phyloP scores from a whole-genome alignment of 2,329 filamentous ascomycete species.

The Pyrenophora seminiperda region DNA sequence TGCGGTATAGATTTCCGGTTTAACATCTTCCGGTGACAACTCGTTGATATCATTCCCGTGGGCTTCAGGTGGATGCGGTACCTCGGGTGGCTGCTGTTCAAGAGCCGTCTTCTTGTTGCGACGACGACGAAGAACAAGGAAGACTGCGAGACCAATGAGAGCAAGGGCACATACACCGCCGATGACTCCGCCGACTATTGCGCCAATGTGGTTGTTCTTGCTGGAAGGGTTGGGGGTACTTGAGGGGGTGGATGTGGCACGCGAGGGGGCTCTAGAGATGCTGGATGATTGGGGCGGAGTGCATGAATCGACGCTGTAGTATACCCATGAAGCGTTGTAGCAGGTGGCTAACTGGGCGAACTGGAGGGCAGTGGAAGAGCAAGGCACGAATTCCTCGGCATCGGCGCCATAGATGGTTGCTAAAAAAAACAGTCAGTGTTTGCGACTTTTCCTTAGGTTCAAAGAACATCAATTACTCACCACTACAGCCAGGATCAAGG shows the following conservation, averaged over 20 bases:
- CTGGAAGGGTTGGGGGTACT: not conserved
- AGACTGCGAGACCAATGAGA: not conserved
- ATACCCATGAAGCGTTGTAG: constrained; percentile 10
- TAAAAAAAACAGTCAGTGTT: not conserved
- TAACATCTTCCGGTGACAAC: not conserved
- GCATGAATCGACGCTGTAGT: constrained; percentile 9
- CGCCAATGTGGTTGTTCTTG: constrained; percentile 1
- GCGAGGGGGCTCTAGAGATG: not conserved
- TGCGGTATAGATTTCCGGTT: not conserved
- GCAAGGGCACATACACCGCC: constrained; percentile 1
- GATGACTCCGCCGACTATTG: constrained; percentile 5
- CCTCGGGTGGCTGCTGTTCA: not conserved
- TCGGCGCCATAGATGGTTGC: constrained; percentile 4
- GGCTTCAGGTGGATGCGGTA: not conserved
- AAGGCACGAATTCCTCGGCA: not conserved
- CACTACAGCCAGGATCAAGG: constrained; percentile 7
- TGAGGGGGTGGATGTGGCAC: not conserved
- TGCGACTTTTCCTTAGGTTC: not conserved
- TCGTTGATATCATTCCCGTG: not conserved
- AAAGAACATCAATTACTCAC: not conserved
- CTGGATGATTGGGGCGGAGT: not conserved
- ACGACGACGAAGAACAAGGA: not conserved
- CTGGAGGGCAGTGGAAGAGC: constrained; percentile 5
- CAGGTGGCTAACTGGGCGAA: constrained; percentile 3
- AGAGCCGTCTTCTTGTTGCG: not conserved